Conservation (phyloP, 2,329 filamentous ascomycete genomes). For the Microascus cirrosus region DNA sequence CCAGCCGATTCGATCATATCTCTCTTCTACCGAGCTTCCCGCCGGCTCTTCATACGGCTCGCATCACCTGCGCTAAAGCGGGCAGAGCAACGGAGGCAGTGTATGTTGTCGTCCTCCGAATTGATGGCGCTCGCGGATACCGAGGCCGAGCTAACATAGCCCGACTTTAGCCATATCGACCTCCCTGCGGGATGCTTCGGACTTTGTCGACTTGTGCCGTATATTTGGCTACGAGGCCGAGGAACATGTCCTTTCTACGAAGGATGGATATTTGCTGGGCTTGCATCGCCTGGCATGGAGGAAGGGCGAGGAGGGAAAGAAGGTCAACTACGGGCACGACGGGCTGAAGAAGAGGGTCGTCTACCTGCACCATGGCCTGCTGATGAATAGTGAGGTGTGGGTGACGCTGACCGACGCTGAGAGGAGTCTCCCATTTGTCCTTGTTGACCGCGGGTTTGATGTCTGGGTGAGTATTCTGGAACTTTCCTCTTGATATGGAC, state of each 20-base stretch:
- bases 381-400: slow-evolving; percentile 99
- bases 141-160: slow-evolving; percentile 33
- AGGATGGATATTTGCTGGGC: slow-evolving; percentile 85
- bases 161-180: slow-evolving; percentile 55
- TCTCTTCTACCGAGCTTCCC: slow-evolving; percentile 73
- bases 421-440: slow-evolving; percentile 74
- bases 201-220: slow-evolving; percentile 89
- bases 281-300: slow-evolving; percentile 78
- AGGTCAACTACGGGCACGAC: slow-evolving; percentile 61
- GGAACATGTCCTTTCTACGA: slow-evolving; percentile 91
- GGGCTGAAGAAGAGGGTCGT: slow-evolving; percentile 73
- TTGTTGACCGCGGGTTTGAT: slow-evolving; percentile 88
- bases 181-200: slow-evolving; percentile 75
- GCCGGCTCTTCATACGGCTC: slow-evolving; percentile 70
- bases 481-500: neutral
- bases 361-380: slow-evolving; percentile 87
- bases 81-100: slow-evolving; percentile 56
- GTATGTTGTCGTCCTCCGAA: slow-evolving; percentile 20
- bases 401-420: slow-evolving; percentile 81
- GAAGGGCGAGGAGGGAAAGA: slow-evolving; percentile 67
- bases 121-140: slow-evolving; percentile 21
- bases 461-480: slow-evolving; percentile 59
- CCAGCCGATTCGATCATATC: slow-evolving; percentile 67
- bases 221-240: slow-evolving; percentile 88
- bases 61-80: slow-evolving; percentile 59